These are phyloP conservation scores for Kodamaea sp. DNA, from an alignment of 1,139 yeast species.

Conservation along the genomic window DNA sequence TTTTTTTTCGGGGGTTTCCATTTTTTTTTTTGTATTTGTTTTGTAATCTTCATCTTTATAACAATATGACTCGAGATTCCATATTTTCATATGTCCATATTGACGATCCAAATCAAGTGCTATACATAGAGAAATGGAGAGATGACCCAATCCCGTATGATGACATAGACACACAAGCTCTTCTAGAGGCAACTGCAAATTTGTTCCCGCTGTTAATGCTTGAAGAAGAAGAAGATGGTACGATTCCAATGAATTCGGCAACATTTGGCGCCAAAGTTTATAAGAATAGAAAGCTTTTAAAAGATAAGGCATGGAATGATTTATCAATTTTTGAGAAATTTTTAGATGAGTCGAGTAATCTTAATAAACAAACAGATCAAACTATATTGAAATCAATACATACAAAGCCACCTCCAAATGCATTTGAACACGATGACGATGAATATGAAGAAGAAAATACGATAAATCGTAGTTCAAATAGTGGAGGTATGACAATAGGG, in stretches of 20 bases:
- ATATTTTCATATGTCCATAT: conserved; percentile 36
- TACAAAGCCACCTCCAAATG: conserved; percentile 13
- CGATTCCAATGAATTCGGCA: conserved; percentile 35
- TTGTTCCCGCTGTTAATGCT: conserved; percentile 36
- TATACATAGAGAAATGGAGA: conserved; percentile 42
- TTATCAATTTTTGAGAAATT: conserved; percentile 31
- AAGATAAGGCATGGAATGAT: conserved; percentile 38
- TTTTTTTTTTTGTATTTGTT: no score
- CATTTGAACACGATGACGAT: conserved; percentile 11
- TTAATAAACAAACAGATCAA: conserved; percentile 23
- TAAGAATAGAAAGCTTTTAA: conserved; percentile 31
- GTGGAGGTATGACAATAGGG: conserved; percentile 19
- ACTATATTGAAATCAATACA: conserved; percentile 33
- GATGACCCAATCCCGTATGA: conserved; percentile 42
- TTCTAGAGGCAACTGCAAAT: conserved; percentile 35
- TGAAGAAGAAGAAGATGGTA: conserved; percentile 44
- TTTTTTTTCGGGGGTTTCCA: no score
- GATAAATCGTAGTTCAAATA: conserved; percentile 2
- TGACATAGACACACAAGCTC: conserved; percentile 38
- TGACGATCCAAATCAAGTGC: conserved; percentile 38
- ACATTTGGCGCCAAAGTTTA: conserved; percentile 38
- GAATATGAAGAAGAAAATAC: conserved; percentile 2
- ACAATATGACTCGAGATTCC: conserved; percentile 22
- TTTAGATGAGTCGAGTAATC: conserved; percentile 18
- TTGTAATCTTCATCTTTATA: no score